phyloP scores from a whole-genome alignment of 2,329 filamentous ascomycete genomes.

The Paecilomyces formosus region DNA sequence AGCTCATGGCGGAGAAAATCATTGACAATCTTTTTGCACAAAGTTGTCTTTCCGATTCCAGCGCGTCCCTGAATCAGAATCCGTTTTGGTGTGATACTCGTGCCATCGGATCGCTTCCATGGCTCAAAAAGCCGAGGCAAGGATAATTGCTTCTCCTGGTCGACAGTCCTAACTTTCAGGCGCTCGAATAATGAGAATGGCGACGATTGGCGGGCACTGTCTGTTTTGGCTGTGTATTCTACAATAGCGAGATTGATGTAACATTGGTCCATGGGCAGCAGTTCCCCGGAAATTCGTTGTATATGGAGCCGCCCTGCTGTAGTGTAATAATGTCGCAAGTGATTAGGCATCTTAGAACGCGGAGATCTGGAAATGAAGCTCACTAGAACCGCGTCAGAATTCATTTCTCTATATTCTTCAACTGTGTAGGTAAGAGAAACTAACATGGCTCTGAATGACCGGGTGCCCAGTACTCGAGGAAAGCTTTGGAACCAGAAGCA shows the following conservation, averaged over 20 bases:
- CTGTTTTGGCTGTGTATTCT: conserved; percentile 10
- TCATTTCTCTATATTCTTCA: not conserved
- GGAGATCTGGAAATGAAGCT: not conserved
- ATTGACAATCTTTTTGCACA: conserved; percentile 37
- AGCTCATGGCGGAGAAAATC: conserved; percentile 19
- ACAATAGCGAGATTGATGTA: conserved; percentile 37
- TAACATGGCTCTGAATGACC: not conserved
- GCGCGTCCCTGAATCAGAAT: conserved; percentile 32
- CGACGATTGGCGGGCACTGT: conserved; percentile 6
- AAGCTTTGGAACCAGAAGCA: conserved; percentile 7
- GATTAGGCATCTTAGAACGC: not conserved
- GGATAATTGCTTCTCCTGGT: conserved; percentile 10
- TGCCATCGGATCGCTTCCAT: conserved; percentile 10
- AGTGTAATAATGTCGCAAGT: not conserved
- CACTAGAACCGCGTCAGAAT: not conserved
- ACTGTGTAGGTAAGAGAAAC: not conserved
- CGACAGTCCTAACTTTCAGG: conserved; percentile 17
- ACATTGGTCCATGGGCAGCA: conserved; percentile 27
- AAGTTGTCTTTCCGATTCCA: conserved; percentile 35
- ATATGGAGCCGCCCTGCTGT: conserved; percentile 19
- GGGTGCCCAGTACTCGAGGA: conserved; percentile 1
- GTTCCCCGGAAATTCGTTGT: conserved; percentile 27
- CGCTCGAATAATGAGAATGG: conserved; percentile 18
- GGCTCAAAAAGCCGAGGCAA: conserved; percentile 18
- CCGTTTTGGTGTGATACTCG: conserved; percentile 14